phyloP scores from a whole-genome alignment of 345 rosid genomes.

The Populus deltoides region DNA sequence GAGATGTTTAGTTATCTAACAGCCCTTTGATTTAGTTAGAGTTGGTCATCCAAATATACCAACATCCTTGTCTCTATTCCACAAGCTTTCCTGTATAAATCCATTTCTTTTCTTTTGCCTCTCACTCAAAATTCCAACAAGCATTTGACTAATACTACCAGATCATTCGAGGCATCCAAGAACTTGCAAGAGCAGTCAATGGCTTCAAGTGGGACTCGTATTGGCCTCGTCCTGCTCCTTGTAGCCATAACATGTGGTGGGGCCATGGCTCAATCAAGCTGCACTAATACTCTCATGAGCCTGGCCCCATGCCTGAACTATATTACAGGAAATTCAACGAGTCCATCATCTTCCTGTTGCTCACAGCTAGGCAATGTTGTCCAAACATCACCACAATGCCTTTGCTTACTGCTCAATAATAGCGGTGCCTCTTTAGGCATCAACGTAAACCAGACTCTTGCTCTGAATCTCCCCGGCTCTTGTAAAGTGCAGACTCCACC shows the following conservation, averaged over 20 bases:
- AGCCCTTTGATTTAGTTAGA: conserved; percentile 13
- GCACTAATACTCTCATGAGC: conserved; percentile 25
- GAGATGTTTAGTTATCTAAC: conserved; percentile 9
- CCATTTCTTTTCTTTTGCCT: neutral
- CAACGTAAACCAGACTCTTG: conserved; percentile 60
- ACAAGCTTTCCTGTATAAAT: conserved; percentile 15
- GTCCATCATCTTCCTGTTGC: conserved; percentile 66
- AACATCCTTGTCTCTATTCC: conserved; percentile 15
- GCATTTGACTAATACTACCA: conserved; percentile 12
- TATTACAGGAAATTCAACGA: conserved; percentile 49
- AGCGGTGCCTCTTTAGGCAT: conserved; percentile 48
- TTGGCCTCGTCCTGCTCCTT: conserved; percentile 32
- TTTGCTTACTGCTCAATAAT: conserved; percentile 52
- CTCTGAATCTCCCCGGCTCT: conserved; percentile 58
- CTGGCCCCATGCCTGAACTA: conserved; percentile 39
- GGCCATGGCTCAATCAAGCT: conserved; percentile 38
- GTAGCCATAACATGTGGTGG: conserved; percentile 18
- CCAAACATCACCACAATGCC: conserved; percentile 60
- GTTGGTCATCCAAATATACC: conserved; percentile 40
- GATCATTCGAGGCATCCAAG: neutral
- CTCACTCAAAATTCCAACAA: conserved; percentile 21
- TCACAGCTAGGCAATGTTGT: conserved; percentile 51
- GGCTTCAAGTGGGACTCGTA: conserved; percentile 28
- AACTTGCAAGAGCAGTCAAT: conserved; percentile 12
- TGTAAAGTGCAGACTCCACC: conserved; percentile 64